Percentiles rank a stretch among this genome's conserved stretches.
phyloP scores from a whole-genome alignment of 371 early-diverging fungal genomes.

The Lichtheimia ornata region DNA sequence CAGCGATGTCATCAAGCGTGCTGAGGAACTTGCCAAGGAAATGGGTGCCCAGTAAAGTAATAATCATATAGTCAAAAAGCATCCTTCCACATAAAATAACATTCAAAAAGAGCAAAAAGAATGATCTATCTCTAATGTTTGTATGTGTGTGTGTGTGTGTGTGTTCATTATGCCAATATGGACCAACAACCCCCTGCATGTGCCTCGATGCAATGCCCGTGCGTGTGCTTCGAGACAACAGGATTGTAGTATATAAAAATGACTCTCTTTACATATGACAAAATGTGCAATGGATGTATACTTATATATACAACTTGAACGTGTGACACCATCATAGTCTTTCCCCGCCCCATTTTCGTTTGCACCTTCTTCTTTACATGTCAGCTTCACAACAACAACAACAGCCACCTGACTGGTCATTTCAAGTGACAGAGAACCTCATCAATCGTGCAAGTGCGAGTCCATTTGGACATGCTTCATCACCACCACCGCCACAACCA shows the following conservation, averaged over 20 bases:
- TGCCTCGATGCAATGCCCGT: no score
- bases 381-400: background rate
- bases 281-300: no score
- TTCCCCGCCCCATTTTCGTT: no score
- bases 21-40: conserved; percentile 84
- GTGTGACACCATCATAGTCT: no score
- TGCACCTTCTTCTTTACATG: no score
- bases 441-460: background rate
- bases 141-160: background rate
- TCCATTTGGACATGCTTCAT: background rate
- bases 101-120: background rate
- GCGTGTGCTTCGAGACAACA: no score
- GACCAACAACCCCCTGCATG: no score
- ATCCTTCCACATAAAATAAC: background rate
- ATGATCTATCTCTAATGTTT: background rate
- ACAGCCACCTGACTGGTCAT: conserved; percentile 1
- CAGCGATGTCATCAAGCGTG: conserved; percentile 92
- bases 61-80: background rate
- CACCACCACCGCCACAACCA: conserved; percentile 5
- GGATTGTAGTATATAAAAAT: no score
- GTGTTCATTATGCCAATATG: no score
- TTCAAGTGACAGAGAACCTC: conserved; percentile 1
- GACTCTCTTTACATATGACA: no score
- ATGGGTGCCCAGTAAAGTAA: conserved; percentile 40
- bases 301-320: no score